A percentile compares a stretch with the other conserved stretches of the same genome.
These are phyloP conservation scores for Ramichloridium luteum DNA, from an alignment of 2,329 filamentous ascomycete species.

Conservation along the genomic window DNA sequence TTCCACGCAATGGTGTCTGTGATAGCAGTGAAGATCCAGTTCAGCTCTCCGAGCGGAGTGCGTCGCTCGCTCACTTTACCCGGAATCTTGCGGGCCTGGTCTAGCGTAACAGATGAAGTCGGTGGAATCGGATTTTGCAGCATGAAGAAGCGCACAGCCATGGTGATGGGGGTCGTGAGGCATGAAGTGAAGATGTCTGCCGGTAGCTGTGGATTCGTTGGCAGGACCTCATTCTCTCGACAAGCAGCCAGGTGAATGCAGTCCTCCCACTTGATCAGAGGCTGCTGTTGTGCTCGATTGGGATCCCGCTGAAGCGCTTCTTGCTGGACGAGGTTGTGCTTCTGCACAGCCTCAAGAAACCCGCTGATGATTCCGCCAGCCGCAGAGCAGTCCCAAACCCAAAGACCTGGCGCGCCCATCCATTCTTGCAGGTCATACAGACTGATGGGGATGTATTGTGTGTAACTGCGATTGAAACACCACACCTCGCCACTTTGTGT, in stretches of 20 bases:
- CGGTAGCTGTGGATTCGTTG: conserved; percentile 84
- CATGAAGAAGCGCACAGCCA: conserved; percentile 93
- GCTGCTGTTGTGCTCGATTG: conserved; percentile 17
- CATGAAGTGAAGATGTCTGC: conserved; percentile 95
- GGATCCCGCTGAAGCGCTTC: conserved; percentile 67
- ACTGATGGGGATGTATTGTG: conserved; percentile 94
- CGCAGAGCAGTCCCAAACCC: conserved; percentile 96
- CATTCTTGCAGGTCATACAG: conserved; percentile 90
- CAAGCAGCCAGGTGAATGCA: conserved; percentile 91
- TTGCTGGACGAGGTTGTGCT: conserved; percentile 80
- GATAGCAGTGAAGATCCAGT: conserved; percentile 99
- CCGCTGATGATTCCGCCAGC: conserved; percentile 91
- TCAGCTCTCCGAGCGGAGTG: conserved; percentile 88
- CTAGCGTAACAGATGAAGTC: conserved; percentile 51
- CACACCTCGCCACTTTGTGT: conserved; percentile 94
- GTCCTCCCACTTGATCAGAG: conserved; percentile 56
- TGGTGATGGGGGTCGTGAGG: conserved; percentile 91
- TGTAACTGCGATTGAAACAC: conserved; percentile 99
- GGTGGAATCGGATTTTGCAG: conserved; percentile 69
- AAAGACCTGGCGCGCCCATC: conserved; percentile 89
- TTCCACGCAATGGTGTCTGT: conserved; percentile 99
- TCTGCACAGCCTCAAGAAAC: conserved; percentile 87
- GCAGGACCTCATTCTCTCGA: conserved; percentile 77
- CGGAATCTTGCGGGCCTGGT: conserved; percentile 77
- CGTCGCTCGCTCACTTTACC: conserved; percentile 84